Conservation (phyloP, 305 asterid species). For the Vinca major region DNA sequence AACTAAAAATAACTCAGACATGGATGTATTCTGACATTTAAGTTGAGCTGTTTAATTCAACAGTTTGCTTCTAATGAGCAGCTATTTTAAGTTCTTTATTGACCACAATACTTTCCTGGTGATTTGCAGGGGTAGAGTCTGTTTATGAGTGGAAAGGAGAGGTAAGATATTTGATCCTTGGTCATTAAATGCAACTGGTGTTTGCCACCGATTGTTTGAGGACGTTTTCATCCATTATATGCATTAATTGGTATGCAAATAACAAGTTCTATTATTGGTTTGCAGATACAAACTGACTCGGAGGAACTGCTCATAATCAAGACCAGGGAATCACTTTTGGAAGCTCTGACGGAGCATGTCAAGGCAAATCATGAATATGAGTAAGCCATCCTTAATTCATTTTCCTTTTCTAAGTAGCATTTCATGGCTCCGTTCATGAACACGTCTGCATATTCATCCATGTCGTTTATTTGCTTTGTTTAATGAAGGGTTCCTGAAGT, state of each 20-base stretch:
- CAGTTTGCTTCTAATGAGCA: neutral
- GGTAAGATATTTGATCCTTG: conserved; percentile 30
- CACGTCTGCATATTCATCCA: neutral
- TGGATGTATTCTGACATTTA: neutral
- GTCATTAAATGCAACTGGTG: neutral
- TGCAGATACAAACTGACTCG: conserved; percentile 79
- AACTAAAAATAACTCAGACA: neutral
- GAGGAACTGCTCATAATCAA: conserved; percentile 94
- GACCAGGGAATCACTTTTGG: conserved; percentile 81
- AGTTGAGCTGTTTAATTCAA: neutral
- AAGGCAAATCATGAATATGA: conserved; percentile 87
- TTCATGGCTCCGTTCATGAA: no score
- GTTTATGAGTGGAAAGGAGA: conserved; percentile 91
- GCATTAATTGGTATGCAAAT: neutral
- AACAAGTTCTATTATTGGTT: conserved; percentile 3
- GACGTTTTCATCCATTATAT: neutral
- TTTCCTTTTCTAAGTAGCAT: neutral
- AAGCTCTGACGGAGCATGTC: conserved; percentile 74
- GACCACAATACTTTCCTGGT: neutral
- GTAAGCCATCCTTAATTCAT: conserved; percentile 33
- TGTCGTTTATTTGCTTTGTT: conserved; percentile 9
- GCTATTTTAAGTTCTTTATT: neutral
- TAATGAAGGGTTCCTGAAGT: conserved; percentile 76
- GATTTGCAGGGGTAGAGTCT: conserved; percentile 73
- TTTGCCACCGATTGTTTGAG: no score